phyloP scores from a whole-genome alignment of 768 basidiomycete genomes.

The Rhizopogon salebrosus region DNA sequence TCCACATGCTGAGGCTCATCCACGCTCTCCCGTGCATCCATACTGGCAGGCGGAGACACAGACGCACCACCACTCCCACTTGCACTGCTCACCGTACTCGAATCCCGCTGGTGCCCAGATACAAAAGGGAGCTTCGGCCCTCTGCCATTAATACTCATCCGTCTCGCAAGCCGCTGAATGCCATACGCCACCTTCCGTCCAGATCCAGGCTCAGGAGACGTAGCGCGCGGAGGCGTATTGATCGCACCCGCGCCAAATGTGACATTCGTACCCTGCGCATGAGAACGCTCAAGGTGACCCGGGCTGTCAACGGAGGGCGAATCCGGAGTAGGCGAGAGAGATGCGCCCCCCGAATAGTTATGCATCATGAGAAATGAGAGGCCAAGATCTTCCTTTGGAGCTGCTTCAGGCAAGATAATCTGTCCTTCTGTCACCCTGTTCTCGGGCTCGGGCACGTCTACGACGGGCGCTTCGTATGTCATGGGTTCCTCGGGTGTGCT shows the following conservation, averaged over 20 bases:
- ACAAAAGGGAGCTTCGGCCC: constrained; percentile 11
- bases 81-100: constrained; percentile 7
- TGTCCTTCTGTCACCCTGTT: too few species aligned
- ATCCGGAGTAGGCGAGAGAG: constrained; percentile 21
- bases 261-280: constrained; percentile 38
- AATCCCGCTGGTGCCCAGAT: constrained; percentile 23
- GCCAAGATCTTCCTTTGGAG: not conserved
- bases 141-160: constrained; percentile 50
- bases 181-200: constrained; percentile 38
- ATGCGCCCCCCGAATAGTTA: constrained; percentile 8
- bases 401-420: too few species aligned
- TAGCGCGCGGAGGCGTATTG: constrained; percentile 50
- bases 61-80: not conserved
- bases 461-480: too few species aligned
- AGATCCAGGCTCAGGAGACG: too few species aligned
- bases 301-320: constrained; percentile 24
- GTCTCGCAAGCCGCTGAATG: constrained; percentile 63
- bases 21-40: constrained; percentile 20
- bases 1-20: constrained; percentile 37
- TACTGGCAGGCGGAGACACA: not conserved
- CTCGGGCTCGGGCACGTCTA: too few species aligned
- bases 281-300: constrained; percentile 13
- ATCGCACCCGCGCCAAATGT: constrained; percentile 56
- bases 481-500: too few species aligned
- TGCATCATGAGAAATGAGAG: constrained; percentile 34